These are phyloP conservation scores for Ceratonia siliqua DNA, from an alignment of 306 rosid species.

Conservation along the genomic window DNA sequence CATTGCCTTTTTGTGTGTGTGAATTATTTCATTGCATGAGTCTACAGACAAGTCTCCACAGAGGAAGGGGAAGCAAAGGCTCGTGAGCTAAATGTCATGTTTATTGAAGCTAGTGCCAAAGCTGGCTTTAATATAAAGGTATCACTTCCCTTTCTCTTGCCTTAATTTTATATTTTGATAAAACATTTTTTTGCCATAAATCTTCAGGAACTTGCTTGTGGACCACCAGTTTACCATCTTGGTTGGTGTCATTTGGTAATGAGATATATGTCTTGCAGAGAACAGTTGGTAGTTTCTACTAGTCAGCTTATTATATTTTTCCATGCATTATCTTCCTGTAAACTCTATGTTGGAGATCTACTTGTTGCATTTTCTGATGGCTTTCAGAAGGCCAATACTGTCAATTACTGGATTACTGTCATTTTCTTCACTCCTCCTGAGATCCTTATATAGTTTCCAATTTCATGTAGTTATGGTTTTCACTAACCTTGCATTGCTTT, in stretches of 20 bases:
- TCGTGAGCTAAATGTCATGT: slow-evolving; percentile 48
- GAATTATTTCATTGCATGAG: slow-evolving; percentile 11
- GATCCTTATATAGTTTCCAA: not conserved
- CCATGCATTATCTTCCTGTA: not conserved
- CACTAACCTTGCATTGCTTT: slow-evolving; percentile 1
- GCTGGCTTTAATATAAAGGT: slow-evolving; percentile 50
- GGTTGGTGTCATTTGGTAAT: not conserved
- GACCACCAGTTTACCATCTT: not conserved
- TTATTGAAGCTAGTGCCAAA: slow-evolving; percentile 51
- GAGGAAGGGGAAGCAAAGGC: slow-evolving; percentile 57
- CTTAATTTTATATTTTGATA: not conserved
- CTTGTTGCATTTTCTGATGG: not conserved
- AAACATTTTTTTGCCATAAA: not conserved
- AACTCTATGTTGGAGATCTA: not conserved
- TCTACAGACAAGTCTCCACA: slow-evolving; percentile 49
- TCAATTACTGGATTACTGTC: not conserved
- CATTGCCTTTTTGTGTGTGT: slow-evolving; percentile 11
- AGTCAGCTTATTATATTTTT: not conserved
- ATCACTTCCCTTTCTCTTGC: not conserved
- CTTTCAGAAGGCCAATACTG: not conserved
- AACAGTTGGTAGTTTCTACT: slow-evolving; percentile 13
- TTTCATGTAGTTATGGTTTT: not conserved
- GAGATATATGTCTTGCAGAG: not conserved
- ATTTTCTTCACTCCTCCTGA: not conserved
- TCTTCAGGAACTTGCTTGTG: slow-evolving; percentile 19